Evolutionary conservation across 805 yeast species (phyloP).

Genomic region (Candida qinlingensis): DNA sequence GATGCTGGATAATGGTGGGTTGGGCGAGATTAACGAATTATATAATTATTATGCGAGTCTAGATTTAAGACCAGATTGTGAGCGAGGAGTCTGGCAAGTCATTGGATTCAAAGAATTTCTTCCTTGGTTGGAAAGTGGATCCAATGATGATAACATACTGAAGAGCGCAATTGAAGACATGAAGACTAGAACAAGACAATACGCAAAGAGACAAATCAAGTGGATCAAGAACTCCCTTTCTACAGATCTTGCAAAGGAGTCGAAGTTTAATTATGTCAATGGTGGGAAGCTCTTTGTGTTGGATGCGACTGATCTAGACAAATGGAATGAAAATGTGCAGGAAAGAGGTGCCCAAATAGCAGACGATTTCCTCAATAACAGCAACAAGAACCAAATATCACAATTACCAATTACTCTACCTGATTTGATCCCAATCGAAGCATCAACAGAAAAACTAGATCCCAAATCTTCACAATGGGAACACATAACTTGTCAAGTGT

Average conservation of each 20-base stretch:
- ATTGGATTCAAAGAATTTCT: slow-evolving; percentile 89
- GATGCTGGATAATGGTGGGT: slow-evolving; percentile 71
- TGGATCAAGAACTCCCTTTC: slow-evolving; percentile 78
- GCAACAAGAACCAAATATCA: slow-evolving; percentile 2
- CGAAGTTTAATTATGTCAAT: slow-evolving; percentile 38
- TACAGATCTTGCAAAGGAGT: slow-evolving; percentile 50
- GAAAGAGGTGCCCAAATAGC: slow-evolving; percentile 51
- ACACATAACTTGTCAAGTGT: slow-evolving; percentile 62
- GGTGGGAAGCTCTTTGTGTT: slow-evolving; percentile 65
- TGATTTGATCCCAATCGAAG: slow-evolving; percentile 22
- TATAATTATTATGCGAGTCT: slow-evolving; percentile 37
- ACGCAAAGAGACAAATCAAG: slow-evolving; percentile 82
- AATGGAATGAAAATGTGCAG: slow-evolving; percentile 57
- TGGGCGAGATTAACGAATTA: slow-evolving; percentile 61
- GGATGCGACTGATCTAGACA: slow-evolving; percentile 66
- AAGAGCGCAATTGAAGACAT: slow-evolving; percentile 57
- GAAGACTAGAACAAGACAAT: slow-evolving; percentile 81
- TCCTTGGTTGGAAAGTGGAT: slow-evolving; percentile 49
- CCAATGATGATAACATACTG: slow-evolving; percentile 23
- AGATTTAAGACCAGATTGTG: slow-evolving; percentile 42
- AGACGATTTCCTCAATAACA: slow-evolving; percentile 29
- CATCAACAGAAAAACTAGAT: neutral
- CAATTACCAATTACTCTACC: slow-evolving; percentile 35
- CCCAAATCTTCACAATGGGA: slow-evolving; percentile 44
- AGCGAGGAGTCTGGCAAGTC: slow-evolving; percentile 87